phyloP scores from a whole-genome alignment of 2,329 filamentous ascomycete species.

The Mycosphaerella arachidis region DNA sequence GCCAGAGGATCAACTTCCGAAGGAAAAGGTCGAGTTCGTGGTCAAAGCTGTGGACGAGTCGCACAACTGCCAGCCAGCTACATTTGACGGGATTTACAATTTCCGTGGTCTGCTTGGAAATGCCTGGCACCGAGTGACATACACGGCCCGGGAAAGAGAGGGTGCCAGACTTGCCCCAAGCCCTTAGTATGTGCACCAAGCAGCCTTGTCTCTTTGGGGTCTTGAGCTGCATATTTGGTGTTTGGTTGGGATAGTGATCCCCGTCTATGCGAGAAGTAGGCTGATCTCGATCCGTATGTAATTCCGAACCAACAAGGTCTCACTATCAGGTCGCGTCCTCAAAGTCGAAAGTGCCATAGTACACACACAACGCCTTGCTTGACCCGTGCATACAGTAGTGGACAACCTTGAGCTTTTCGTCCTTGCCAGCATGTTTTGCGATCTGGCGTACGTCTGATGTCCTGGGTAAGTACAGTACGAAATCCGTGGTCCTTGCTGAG shows the following conservation, averaged over 20 bases:
- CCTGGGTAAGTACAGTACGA: constrained; percentile 78
- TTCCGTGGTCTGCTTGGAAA: constrained; percentile 61
- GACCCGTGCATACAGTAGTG: constrained; percentile 91
- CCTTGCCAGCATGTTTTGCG: constrained; percentile 42
- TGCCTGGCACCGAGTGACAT: constrained; percentile 59
- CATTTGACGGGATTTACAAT: constrained; percentile 58
- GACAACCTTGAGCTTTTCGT: constrained; percentile 64
- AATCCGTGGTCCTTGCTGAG: constrained; percentile 45
- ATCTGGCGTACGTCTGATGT: constrained; percentile 79
- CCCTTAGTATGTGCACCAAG: not conserved
- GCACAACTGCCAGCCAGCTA: constrained; percentile 64
- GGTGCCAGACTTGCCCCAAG: not conserved
- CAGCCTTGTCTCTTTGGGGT: not conserved
- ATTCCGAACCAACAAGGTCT: not conserved
- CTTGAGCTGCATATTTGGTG: not conserved
- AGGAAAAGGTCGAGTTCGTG: constrained; percentile 44
- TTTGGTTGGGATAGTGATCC: not conserved
- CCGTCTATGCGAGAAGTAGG: not conserved
- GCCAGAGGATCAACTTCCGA: constrained; percentile 39
- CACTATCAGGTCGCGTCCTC: not conserved
- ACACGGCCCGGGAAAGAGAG: not conserved
- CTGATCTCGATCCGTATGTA: not conserved
- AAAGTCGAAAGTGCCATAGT: constrained; percentile 49
- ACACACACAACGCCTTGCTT: constrained; percentile 69
- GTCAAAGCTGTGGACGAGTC: constrained; percentile 64